Base-by-base conservation (phyloP, 2,329 filamentous ascomycete species). In the Zasmidium cellare region DNA sequence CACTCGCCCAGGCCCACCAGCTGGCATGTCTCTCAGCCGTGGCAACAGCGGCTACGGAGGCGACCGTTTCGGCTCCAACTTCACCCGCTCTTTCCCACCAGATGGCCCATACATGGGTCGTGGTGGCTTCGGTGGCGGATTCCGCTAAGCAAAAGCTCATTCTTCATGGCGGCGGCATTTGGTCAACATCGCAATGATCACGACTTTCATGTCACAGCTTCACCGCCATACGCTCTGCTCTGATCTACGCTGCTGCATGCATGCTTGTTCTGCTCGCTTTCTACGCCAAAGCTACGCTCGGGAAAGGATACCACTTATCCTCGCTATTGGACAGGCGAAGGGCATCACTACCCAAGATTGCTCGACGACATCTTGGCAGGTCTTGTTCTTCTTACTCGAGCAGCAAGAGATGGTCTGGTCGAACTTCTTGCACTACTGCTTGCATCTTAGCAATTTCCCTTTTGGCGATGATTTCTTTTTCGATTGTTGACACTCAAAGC, bases 1-100 rank as follows among this genome's bases (percentile, higher is more conserved):
- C 53, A 97, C 92, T 67, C 91, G 92, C 55, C 92, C 93, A 60
- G 93, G 92, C 45, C 91, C 92, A 64, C 90, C 90, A 25, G 84
- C 87, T 65, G 89, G 90, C 47, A 69, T 79, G 63, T 69, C 65
- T 31, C 53, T 64, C 38, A 58, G 66, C 52, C 65, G 58, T 47
- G 52, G 56, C 48, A 64, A 58, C 51, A 57, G 57, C 60, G 53
- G 59, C 25, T 58, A 57, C 55, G 59, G 58, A 41, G 51, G 54
- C 19, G 60, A 65, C 47, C 63, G 62, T 60, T 67, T 65, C 58
- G 60, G 53, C 41, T 38, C 52, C 11, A 65, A 67, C 31, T 46
- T 64, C 46, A 44, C 55, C 35, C 65, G 65, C 35, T 28, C 52
- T 14, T 65, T 61, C 54, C 41, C 57, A 48, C 22, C 55, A 18